Conservation (phyloP, 2,329 filamentous ascomycete species). For the Didymella glomerata region DNA sequence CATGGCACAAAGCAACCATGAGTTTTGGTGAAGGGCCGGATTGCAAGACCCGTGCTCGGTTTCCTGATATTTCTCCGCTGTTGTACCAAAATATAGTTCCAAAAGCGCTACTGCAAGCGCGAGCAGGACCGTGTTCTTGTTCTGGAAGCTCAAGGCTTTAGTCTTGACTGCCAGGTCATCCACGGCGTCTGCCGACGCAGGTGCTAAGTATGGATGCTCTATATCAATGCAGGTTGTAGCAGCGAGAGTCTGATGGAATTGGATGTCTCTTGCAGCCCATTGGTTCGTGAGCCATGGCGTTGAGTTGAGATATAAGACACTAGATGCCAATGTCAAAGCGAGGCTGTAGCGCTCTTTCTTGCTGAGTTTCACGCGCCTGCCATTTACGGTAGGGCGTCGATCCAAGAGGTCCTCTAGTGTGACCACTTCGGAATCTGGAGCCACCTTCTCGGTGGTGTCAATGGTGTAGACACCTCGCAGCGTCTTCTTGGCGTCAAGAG, state of each 20-base stretch:
- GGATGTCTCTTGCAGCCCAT: slow-evolving; percentile 46
- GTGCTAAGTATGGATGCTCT: slow-evolving; percentile 45
- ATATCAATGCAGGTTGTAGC: slow-evolving; percentile 38
- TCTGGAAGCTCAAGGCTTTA: slow-evolving; percentile 33
- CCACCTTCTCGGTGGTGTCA: slow-evolving; percentile 24
- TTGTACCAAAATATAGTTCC: slow-evolving; percentile 50
- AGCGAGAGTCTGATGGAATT: slow-evolving; percentile 39
- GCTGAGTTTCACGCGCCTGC: slow-evolving; percentile 41
- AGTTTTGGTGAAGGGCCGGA: slow-evolving; percentile 32
- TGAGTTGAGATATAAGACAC: slow-evolving; percentile 47
- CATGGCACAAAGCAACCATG: slow-evolving; percentile 43
- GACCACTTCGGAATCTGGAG: slow-evolving; percentile 31
- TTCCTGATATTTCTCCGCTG: slow-evolving; percentile 43
- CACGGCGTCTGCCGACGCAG: slow-evolving; percentile 16
- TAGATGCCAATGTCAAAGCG: slow-evolving; percentile 49
- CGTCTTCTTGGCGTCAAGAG: slow-evolving; percentile 43
- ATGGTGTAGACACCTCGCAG: slow-evolving; percentile 43
- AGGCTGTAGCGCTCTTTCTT: slow-evolving; percentile 49
- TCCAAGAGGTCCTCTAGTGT: slow-evolving; percentile 45
- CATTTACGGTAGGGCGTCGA: slow-evolving; percentile 36
- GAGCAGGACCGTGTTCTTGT: slow-evolving; percentile 48
- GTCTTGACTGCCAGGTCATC: not conserved
- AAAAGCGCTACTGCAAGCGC: slow-evolving; percentile 47
- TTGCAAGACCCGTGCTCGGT: slow-evolving; percentile 28
- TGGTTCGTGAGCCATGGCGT: slow-evolving; percentile 50